Percentiles rank a stretch among this genome's conserved stretches.
Conservation (phyloP, 192 early-diverging fungal genomes). For the Coemansia sp. region DNA sequence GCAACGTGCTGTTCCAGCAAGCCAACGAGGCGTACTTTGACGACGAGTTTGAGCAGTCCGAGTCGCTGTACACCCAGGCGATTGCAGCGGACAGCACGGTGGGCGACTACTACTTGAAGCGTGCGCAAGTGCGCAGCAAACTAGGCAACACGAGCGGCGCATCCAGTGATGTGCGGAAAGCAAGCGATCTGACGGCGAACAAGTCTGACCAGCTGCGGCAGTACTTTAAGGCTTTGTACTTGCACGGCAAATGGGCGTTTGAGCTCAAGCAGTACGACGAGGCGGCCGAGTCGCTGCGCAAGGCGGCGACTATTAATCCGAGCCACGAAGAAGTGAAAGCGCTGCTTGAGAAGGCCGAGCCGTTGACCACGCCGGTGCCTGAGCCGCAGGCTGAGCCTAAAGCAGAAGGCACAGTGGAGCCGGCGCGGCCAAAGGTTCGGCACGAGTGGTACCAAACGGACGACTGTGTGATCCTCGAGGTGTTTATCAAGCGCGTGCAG, state of each 20-base stretch:
- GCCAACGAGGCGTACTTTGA: constrained; percentile 79
- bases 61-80: constrained; percentile 67
- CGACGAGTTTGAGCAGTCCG: constrained; percentile 73
- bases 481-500: constrained; percentile 89
- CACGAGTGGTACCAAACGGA: constrained; percentile 99
- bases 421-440: constrained; percentile 51
- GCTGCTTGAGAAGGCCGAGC: constrained; percentile 46
- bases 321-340: constrained; percentile 44
- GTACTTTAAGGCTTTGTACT: constrained; percentile 67
- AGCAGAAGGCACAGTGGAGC: background rate
- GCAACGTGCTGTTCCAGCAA: constrained; percentile 41
- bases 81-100: constrained; percentile 60
- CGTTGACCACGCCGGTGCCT: constrained; percentile 41
- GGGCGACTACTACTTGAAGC: constrained; percentile 67
- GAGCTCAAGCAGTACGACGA: constrained; percentile 62
- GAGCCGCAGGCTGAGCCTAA: constrained; percentile 12
- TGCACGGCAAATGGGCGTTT: constrained; percentile 61
- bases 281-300: constrained; percentile 59
- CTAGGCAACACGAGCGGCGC: constrained; percentile 62
- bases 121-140: constrained; percentile 66
- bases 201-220: constrained; percentile 51
- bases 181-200: constrained; percentile 57
- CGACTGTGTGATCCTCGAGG: constrained; percentile 74
- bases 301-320: constrained; percentile 62
- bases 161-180: constrained; percentile 62